Evolutionary conservation across 1,284 basidiomycete genomes (phyloP), one percentile per base, ranked within the genome.

Genomic region (Cystobasidium slooffiae): DNA sequence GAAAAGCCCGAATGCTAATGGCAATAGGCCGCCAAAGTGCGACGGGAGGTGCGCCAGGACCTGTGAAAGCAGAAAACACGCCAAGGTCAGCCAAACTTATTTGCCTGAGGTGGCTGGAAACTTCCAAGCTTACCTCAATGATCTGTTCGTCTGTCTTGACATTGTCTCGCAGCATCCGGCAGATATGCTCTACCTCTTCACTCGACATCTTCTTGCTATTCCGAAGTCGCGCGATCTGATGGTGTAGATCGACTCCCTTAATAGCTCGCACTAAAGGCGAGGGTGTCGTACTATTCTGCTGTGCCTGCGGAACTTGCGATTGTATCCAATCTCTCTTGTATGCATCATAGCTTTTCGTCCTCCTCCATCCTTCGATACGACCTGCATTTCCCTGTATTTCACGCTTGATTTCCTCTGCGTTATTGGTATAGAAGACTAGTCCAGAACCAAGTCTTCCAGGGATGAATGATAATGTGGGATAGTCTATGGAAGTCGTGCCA

Each of bases 1-100:
- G 83, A 97, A 94, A 3, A 98, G 85, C 0, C 93, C 92, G 81
- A 95, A 93, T 24, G 90, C 90, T 37, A 99, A 84, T 12, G 93
- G 91, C 37, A 92, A 84, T 51, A 98, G 84, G 0, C 96, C 96
- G 49, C 93, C 92, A 6, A 86, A 85, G 78, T 94, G 90, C 1
- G 90, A 88, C 6, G 94, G 89, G 44, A 91, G 83, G 73, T 88
- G 85, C 0, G 94, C 88, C 22, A 97, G 84, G 12, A 97, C 85
- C 94, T 97, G 79, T n/a, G 41, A 20, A n/a, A 37, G 24, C 1
- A 53, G 12, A 39, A 20, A 6, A 53, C 14, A 51, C 47, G 39
- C 18, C 18, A 20, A 22, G 31, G 46, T 39, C 22, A 53, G 9
- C 31, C 7, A 31, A 51, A 18, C 24, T 16, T 16, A 8, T 18